These are phyloP conservation scores for Backusella tuberculispora DNA, from an alignment of 192 early-diverging fungal species.

Conservation along the genomic window DNA sequence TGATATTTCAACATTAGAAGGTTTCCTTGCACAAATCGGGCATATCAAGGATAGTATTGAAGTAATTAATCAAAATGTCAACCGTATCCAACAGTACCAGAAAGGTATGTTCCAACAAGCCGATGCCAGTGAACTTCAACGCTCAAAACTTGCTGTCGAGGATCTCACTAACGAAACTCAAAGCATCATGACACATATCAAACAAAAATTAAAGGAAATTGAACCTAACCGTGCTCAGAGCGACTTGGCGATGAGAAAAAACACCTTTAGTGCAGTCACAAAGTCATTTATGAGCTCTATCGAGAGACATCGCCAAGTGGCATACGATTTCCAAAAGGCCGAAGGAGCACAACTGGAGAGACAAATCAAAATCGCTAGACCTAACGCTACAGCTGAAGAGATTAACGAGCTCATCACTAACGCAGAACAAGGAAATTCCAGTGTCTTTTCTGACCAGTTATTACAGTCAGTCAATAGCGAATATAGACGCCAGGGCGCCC, in stretches of 20 bases:
- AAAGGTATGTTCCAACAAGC: slow-evolving; percentile 33
- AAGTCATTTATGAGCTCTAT: slow-evolving; percentile 39
- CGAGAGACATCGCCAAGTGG: slow-evolving; percentile 34
- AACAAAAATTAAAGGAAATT: slow-evolving; percentile 38
- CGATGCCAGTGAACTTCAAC: slow-evolving; percentile 31
- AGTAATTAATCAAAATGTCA: slow-evolving; percentile 33
- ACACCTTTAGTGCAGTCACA: slow-evolving; percentile 37
- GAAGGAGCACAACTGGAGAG: slow-evolving; percentile 39
- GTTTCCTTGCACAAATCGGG: slow-evolving; percentile 31
- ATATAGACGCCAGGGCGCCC: slow-evolving; percentile 43
- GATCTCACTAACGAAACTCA: slow-evolving; percentile 32
- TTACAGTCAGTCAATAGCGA: slow-evolving; percentile 50
- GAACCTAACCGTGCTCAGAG: slow-evolving; percentile 31
- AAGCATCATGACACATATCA: slow-evolving; percentile 33
- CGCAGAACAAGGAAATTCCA: slow-evolving; percentile 41
- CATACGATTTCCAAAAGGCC: slow-evolving; percentile 38
- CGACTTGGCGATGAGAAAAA: slow-evolving; percentile 41
- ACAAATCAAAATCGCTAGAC: slow-evolving; percentile 47
- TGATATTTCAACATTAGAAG: slow-evolving; percentile 25
- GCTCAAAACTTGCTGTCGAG: slow-evolving; percentile 21
- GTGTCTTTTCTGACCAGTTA: slow-evolving; percentile 63
- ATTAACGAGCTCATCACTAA: slow-evolving; percentile 59
- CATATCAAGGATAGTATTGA: slow-evolving; percentile 36
- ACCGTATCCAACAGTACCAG: slow-evolving; percentile 28
- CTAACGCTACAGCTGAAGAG: slow-evolving; percentile 62